Base-by-base conservation (phyloP, 23 red algal species). In the Gracilaria caudata region DNA sequence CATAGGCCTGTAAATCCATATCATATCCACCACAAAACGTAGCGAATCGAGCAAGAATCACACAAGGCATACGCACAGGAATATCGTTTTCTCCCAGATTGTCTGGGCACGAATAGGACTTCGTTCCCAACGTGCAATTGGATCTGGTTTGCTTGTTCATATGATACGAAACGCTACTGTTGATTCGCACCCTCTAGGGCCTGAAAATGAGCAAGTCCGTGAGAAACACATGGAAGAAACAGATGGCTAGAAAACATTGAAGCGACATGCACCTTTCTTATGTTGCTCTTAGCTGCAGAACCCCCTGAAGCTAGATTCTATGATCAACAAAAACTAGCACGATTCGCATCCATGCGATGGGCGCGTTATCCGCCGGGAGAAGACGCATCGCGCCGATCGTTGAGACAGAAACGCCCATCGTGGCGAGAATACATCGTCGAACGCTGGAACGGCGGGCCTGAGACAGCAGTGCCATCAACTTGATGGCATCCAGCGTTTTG, bases 61-160 rank as follows among this genome's bases (percentile, higher is more conserved):
- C 82, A 86, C 82, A 30, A 45, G 43, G 65, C n/a, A 66, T 53
- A 66, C 32, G 51, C 24, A 57, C 40, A 17, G 23, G 82, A 23
- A 32, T 46, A 13, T 1, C 17, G 20, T 73, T 57, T 23, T 86
- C 61, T 86, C 17, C 82, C 82, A 86, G 82, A 86, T 68, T 86
- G 82, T 86, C 82, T 86, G 82, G 82, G 82, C 82, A 86, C 82
- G 60, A 73, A 44, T 64, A 72, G 61, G 49, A 72, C 38, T 39
- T 58, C 14, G 7, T 10, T 38, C 77, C 77, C 24, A 11, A 56
- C 47, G 46, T 86, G 82, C 82, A 86, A 86, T 86, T 86, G 63
- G 82, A 86, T 86, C 82, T 86, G 82, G 82, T 43, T 75, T 24
- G 32, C 8, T 41, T 71, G 26, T 39, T 60, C 4, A 56, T 4